phyloP scores from a whole-genome alignment of 2,329 filamentous ascomycete genomes.

The Fusarium graminum region DNA sequence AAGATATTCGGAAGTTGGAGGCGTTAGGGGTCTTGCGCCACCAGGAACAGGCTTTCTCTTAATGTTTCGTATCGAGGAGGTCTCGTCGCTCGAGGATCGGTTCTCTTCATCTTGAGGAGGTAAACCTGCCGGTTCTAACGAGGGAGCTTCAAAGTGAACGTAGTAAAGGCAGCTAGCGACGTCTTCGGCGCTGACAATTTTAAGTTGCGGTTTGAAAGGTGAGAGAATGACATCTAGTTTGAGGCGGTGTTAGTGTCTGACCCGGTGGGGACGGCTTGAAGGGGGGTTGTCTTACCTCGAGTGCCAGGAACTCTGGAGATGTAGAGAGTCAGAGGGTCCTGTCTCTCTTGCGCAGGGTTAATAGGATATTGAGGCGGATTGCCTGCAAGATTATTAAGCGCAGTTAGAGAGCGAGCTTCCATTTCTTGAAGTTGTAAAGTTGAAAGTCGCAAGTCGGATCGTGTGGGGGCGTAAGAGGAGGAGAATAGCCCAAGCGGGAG shows the following conservation, averaged over 20 bases:
- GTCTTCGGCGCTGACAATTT: constrained; percentile 89
- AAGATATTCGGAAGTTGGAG: constrained; percentile 42
- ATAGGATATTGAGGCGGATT: constrained; percentile 89
- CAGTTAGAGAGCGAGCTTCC: constrained; percentile 86
- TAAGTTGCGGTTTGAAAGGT: constrained; percentile 87
- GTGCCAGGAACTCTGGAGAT: constrained; percentile 94
- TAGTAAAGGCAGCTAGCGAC: constrained; percentile 92
- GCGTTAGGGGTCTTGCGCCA: constrained; percentile 47
- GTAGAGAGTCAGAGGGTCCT: constrained; percentile 84
- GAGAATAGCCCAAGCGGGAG: constrained; percentile 19
- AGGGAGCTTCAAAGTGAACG: constrained; percentile 75
- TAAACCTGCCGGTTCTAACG: constrained; percentile 62
- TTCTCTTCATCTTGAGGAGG: constrained; percentile 50
- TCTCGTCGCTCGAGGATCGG: constrained; percentile 61
- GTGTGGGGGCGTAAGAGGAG: constrained; percentile 25
- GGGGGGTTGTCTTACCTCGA: constrained; percentile 70
- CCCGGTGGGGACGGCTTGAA: constrained; percentile 8
- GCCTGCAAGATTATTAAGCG: constrained; percentile 82
- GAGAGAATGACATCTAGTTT: constrained; percentile 87
- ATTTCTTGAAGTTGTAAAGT: constrained; percentile 57
- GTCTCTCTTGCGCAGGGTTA: constrained; percentile 76
- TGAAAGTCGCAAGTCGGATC: constrained; percentile 15
- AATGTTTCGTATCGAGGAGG: constrained; percentile 60
- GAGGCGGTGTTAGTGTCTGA: constrained; percentile 38
- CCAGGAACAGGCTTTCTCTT: constrained; percentile 66